Evolutionary conservation across 345 rosid species (phyloP).

Genomic region (Eucalyptus virginea): DNA sequence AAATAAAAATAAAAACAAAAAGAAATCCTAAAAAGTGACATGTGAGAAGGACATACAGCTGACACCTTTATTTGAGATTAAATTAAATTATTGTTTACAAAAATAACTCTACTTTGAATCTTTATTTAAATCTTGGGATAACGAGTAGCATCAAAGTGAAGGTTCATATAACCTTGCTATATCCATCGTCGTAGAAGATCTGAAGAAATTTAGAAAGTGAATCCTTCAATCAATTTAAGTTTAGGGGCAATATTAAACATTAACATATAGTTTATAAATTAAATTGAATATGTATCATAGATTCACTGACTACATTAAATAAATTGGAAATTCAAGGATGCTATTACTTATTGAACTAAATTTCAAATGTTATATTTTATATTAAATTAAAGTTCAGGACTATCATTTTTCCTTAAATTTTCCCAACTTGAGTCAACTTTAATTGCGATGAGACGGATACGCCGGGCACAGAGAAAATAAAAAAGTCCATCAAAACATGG

Average conservation of each 20-base stretch:
- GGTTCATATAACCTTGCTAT: rapidly evolving
- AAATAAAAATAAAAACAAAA: rapidly evolving
- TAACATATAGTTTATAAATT: rapidly evolving
- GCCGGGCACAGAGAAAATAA: background rate
- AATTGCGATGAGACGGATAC: rapidly evolving
- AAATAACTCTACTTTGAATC: rapidly evolving
- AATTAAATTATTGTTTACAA: rapidly evolving
- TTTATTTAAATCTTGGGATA: no score
- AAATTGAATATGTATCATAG: rapidly evolving
- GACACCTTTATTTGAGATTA: rapidly evolving
- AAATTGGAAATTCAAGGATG: rapidly evolving
- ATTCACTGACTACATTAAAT: rapidly evolving
- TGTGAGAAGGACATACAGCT: rapidly evolving
- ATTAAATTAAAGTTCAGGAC: rapidly evolving
- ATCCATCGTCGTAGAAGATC: rapidly evolving
- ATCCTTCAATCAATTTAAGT: no score
- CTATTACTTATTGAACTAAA: rapidly evolving
- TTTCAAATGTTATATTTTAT: rapidly evolving
- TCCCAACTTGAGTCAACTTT: background rate
- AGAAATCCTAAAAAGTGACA: background rate
- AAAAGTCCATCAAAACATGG: background rate
- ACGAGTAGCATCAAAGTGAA: rapidly evolving
- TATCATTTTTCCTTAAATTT: no score
- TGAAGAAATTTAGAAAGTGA: rapidly evolving
- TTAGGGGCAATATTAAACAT: rapidly evolving